Conservation (phyloP, 352 stramenopile species). For the Phytophthora niederhauseri region DNA sequence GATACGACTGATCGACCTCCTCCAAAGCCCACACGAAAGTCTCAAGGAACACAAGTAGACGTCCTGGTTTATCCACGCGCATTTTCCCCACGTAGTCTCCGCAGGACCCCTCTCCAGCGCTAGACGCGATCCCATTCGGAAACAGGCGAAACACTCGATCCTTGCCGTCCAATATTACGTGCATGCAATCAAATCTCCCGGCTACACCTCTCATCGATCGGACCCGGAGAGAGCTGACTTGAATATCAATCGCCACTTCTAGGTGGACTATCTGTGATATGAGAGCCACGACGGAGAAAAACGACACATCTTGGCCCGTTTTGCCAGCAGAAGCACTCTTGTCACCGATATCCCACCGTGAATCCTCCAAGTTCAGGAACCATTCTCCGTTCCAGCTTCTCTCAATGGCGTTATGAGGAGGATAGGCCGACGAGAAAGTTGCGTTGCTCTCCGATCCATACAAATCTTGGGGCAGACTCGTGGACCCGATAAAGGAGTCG, state of each 20-base stretch:
- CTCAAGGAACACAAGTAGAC: constrained; percentile 57
- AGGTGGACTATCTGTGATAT: constrained; percentile 56
- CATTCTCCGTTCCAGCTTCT: constrained; percentile 57
- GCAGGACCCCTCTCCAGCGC: constrained; percentile 45
- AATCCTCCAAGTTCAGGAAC: constrained; percentile 55
- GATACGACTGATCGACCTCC: constrained; percentile 36
- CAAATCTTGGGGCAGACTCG: constrained; percentile 4
- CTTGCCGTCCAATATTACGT: constrained; percentile 62
- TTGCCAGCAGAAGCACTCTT: constrained; percentile 1
- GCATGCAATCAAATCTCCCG: constrained; percentile 41
- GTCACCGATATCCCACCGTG: constrained; percentile 39
- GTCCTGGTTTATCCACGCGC: constrained; percentile 46
- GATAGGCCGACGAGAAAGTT: constrained; percentile 12
- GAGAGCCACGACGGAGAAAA: constrained; percentile 50
- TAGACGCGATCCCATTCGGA: constrained; percentile 55
- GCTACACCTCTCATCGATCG: constrained; percentile 39
- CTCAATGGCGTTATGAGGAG: constrained; percentile 43
- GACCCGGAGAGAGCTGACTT: constrained; percentile 43
- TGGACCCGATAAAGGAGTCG: constrained; percentile 54
- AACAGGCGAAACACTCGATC: constrained; percentile 66
- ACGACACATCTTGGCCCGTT: constrained; percentile 33
- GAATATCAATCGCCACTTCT: constrained; percentile 47
- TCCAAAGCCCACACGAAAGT: constrained; percentile 51
- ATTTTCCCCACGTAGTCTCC: constrained; percentile 74
- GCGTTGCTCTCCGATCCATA: neutral